Conservation (phyloP, 1,284 basidiomycete genomes). For the Rhizoctonia solani region DNA sequence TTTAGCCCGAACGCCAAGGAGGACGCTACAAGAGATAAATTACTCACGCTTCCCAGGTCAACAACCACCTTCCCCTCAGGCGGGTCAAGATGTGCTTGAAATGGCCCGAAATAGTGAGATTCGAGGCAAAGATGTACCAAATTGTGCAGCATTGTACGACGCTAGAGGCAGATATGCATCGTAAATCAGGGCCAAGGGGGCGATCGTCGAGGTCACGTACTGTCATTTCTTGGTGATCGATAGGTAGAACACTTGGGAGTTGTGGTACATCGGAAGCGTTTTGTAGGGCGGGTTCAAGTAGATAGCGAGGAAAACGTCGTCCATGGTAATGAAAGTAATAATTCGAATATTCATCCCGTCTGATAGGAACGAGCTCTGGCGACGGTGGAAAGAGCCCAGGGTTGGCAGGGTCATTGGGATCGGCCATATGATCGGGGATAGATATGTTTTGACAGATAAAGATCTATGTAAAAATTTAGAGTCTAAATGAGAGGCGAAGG, state of each 20-base stretch:
- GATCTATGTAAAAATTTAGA: conserved; percentile 32
- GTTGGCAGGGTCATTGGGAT: neutral
- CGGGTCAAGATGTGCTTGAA: conserved; percentile 2
- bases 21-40: neutral
- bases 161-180: conserved; percentile 15
- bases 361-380: neutral
- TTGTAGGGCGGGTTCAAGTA: neutral
- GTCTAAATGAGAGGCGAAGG: conserved; percentile 6
- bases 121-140: neutral
- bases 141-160: conserved; percentile 16
- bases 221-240: conserved; percentile 8
- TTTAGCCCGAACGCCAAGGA: neutral
- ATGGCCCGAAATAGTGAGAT: conserved; percentile 21
- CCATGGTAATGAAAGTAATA: conserved; percentile 10
- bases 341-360: neutral
- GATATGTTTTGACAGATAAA: conserved; percentile 3
- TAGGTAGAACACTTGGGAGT: conserved; percentile 21
- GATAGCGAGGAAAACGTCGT: conserved; percentile 7
- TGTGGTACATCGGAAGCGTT: neutral
- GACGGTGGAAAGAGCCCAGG: neutral
- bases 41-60: conserved; percentile 32
- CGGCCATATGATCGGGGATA: conserved; percentile 34
- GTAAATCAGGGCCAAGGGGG: conserved; percentile 35
- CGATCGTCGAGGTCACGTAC: conserved; percentile 26
- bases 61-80: conserved; percentile 4